Conservation (phyloP, 108 stramenopile genomes). For the Aurantiochytrium sp. region DNA sequence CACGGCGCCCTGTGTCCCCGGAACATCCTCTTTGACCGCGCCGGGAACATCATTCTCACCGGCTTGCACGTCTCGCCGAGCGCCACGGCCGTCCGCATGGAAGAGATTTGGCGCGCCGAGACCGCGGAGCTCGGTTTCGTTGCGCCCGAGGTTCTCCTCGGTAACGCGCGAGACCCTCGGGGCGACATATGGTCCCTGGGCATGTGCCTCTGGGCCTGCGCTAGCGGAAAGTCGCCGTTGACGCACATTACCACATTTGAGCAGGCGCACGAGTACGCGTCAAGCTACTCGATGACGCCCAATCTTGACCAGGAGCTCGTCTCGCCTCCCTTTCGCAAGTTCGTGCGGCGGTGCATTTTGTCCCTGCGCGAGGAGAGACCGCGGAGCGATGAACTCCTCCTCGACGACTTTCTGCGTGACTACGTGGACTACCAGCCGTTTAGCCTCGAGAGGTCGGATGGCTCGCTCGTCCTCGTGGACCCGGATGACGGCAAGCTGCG, state of each 20-base stretch:
- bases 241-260: neutral
- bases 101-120: neutral
- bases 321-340: neutral
- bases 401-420: neutral
- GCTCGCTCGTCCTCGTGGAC: neutral
- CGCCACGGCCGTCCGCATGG: neutral
- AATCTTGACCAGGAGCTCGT: neutral
- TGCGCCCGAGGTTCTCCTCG: neutral
- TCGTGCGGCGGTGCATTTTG: neutral
- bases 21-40: neutral
- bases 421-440: slow-evolving; percentile 7
- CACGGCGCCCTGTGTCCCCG: slow-evolving; percentile 3
- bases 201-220: neutral
- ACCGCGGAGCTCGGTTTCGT: neutral
- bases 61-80: neutral
- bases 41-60: neutral
- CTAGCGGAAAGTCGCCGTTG: neutral
- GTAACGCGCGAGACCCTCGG: neutral
- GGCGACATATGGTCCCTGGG: slow-evolving; percentile 23
- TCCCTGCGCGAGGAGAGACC: neutral
- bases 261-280: neutral
- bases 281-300: neutral
- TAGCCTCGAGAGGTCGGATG: neutral
- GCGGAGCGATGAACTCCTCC: neutral
- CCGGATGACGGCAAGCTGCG: neutral